phyloP scores from a whole-genome alignment of 2,329 filamentous ascomycete species.

The Rhynchosporium secalis region DNA sequence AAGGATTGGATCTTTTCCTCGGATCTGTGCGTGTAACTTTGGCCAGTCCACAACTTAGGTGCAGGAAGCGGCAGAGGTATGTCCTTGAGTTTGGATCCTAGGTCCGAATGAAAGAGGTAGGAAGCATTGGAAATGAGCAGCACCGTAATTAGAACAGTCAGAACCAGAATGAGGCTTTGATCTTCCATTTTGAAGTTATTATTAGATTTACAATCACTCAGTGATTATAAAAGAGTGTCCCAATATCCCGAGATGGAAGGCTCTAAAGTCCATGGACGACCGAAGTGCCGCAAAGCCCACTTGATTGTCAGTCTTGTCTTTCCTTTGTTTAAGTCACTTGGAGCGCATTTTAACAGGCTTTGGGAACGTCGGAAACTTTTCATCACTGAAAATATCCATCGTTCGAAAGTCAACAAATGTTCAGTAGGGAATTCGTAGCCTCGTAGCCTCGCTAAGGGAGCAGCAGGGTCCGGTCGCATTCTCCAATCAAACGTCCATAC shows the following conservation, averaged over 20 bases:
- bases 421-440: background rate
- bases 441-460: constrained; percentile 13
- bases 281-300: background rate
- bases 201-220: background rate
- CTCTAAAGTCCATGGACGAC: background rate
- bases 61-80: constrained; percentile 34
- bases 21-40: constrained; percentile 22
- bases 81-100: constrained; percentile 32
- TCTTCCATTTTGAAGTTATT: constrained; percentile 28
- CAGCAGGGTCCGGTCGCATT: background rate
- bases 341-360: background rate
- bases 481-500: background rate
- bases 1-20: constrained; percentile 25
- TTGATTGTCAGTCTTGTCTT: background rate
- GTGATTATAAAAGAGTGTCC: background rate
- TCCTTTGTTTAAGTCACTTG: too few species aligned
- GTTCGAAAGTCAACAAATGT: constrained; percentile 2
- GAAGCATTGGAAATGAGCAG: constrained; percentile 36
- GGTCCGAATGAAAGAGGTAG: constrained; percentile 33
- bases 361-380: background rate
- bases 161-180: constrained; percentile 32
- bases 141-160: constrained; percentile 28
- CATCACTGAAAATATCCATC: too few species aligned
- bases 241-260: background rate
- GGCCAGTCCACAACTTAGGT: constrained; percentile 17